Evolutionary conservation across 441 rosid species (phyloP).

Genomic region (Heliophila coronopifolia): DNA sequence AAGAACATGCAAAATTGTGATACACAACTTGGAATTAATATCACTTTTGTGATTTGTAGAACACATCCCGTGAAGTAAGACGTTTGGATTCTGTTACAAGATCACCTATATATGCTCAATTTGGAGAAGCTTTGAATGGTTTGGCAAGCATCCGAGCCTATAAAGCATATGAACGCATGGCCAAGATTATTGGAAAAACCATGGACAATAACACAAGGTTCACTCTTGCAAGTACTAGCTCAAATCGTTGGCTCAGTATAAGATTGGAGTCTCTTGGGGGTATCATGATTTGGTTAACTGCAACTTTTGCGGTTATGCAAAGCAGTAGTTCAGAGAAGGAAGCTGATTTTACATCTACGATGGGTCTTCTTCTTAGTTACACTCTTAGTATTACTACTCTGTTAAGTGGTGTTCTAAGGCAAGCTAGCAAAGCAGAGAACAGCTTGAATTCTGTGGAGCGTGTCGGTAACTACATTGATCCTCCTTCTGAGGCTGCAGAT

Average conservation of each 20-base stretch:
- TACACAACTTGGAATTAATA: slow-evolving; percentile 4
- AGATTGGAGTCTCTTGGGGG: slow-evolving; percentile 89
- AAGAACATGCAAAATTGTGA: not conserved
- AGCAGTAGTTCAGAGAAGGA: slow-evolving; percentile 56
- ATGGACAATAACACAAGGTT: slow-evolving; percentile 93
- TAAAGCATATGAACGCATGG: slow-evolving; percentile 82
- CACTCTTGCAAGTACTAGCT: slow-evolving; percentile 69
- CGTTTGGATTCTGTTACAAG: slow-evolving; percentile 89
- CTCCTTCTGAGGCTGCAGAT: slow-evolving; percentile 79
- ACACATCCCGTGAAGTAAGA: slow-evolving; percentile 85
- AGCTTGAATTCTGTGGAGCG: slow-evolving; percentile 94
- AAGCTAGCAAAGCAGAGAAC: slow-evolving; percentile 86
- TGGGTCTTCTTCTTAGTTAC: slow-evolving; percentile 95
- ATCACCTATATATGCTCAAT: slow-evolving; percentile 93
- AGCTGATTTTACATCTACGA: slow-evolving; percentile 68
- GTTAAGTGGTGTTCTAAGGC: slow-evolving; percentile 73
- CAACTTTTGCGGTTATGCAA: slow-evolving; percentile 80
- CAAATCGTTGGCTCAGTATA: slow-evolving; percentile 83
- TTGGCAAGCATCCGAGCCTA: slow-evolving; percentile 86
- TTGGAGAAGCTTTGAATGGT: slow-evolving; percentile 93
- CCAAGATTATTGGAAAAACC: slow-evolving; percentile 63
- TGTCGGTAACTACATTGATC: slow-evolving; percentile 71
- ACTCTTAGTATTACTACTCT: slow-evolving; percentile 70
- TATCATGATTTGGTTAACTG: slow-evolving; percentile 86
- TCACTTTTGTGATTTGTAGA: slow-evolving; percentile 36